phyloP scores from a whole-genome alignment of 257 asterid species.

The Misopates orontium region DNA sequence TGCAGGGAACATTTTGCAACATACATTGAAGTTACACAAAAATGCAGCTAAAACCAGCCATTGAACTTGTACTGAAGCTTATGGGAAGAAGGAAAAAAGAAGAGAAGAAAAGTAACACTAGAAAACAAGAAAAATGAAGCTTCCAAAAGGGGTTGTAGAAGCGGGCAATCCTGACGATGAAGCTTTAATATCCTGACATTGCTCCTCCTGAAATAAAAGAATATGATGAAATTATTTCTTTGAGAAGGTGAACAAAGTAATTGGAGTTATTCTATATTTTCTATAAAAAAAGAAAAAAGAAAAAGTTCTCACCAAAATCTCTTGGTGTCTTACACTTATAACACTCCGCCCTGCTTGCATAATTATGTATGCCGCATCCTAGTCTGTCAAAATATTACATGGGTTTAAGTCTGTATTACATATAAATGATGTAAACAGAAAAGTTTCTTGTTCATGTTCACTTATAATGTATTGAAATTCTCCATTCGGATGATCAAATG shows the following conservation, averaged over 20 bases:
- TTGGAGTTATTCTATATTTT: neutral
- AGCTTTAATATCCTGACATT: constrained; percentile 4
- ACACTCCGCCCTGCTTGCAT: constrained; percentile 46
- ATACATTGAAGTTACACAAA: neutral
- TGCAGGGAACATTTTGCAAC: constrained; percentile 2
- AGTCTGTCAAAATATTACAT: constrained; percentile 18
- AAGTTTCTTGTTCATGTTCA: no score
- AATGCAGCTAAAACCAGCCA: neutral
- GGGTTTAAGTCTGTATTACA: neutral
- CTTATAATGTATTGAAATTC: no score
- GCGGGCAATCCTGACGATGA: constrained; percentile 1
- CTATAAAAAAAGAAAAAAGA: neutral
- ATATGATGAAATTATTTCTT: neutral
- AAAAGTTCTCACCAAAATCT: constrained; percentile 38
- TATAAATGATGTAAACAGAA: neutral
- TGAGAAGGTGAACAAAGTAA: no score
- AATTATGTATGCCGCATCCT: constrained; percentile 45
- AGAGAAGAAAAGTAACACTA: no score
- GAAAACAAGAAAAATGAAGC: neutral
- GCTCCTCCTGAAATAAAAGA: constrained; percentile 23
- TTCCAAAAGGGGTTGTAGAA: neutral
- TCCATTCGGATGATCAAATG: no score
- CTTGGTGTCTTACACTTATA: constrained; percentile 40
- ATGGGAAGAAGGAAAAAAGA: neutral
- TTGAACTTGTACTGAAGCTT: neutral